These are phyloP conservation scores for Calonectria honghensis DNA, from an alignment of 2,329 filamentous ascomycete genomes.

Conservation along the genomic window DNA sequence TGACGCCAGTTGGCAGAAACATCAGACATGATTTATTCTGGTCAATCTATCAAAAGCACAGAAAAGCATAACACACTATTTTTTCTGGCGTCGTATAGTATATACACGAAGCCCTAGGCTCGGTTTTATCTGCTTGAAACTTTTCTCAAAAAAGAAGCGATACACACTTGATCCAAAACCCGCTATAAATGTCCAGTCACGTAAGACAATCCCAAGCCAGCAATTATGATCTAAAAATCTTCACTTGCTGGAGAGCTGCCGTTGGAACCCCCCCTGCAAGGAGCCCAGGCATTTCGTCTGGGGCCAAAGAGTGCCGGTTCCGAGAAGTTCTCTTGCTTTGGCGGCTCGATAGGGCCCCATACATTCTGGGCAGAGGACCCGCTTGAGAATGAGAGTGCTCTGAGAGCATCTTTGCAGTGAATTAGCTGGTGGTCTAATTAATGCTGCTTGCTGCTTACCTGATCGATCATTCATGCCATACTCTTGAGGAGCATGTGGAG, in stretches of 20 bases:
- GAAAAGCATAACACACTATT: constrained; percentile 6
- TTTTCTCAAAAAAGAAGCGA: background rate
- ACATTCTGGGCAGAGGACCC: constrained; percentile 45
- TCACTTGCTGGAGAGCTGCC: background rate
- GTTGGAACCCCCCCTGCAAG: constrained; percentile 3
- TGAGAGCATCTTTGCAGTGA: constrained; percentile 27
- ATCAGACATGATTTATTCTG: background rate
- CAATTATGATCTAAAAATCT: background rate
- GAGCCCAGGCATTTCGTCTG: constrained; percentile 16
- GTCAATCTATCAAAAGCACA: constrained; percentile 4
- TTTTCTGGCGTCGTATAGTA: constrained; percentile 30
- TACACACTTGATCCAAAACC: constrained; percentile 7
- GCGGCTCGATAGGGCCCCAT: constrained; percentile 58
- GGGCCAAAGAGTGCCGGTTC: constrained; percentile 26
- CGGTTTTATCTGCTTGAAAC: constrained; percentile 25
- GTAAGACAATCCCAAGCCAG: background rate
- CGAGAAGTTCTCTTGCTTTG: constrained; percentile 55
- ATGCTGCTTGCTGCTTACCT: background rate
- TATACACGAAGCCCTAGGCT: constrained; percentile 28
- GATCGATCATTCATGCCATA: background rate
- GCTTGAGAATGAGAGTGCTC: constrained; percentile 10
- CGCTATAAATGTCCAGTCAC: background rate
- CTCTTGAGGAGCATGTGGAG: background rate
- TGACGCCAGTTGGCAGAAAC: background rate
- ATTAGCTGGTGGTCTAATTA: background rate